Conservation (phyloP, 2,329 filamentous ascomycete species). For the Sclerotinia borealis region DNA sequence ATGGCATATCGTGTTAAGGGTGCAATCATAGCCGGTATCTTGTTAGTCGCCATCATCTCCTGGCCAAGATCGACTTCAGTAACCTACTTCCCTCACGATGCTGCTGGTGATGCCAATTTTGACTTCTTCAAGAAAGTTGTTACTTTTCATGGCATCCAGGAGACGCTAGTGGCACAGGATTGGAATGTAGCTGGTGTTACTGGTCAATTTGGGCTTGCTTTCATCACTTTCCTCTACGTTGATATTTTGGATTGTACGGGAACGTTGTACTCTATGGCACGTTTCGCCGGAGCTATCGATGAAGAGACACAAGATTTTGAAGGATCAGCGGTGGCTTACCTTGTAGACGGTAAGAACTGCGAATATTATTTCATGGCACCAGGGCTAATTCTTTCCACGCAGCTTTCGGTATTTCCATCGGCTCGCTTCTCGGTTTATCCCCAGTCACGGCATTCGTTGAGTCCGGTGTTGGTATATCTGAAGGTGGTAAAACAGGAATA, state of each 20-base stretch:
- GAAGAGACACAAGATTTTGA: constrained; percentile 82
- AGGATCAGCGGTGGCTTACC: constrained; percentile 75
- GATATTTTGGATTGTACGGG: constrained; percentile 84
- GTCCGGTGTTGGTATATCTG: constrained; percentile 82
- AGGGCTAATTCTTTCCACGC: not conserved
- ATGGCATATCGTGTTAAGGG: constrained; percentile 85
- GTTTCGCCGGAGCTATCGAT: constrained; percentile 74
- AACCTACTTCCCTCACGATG: constrained; percentile 73
- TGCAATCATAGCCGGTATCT: constrained; percentile 75
- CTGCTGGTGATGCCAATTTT: constrained; percentile 63
- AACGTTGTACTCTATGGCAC: constrained; percentile 84
- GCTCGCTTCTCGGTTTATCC: constrained; percentile 68
- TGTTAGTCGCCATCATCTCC: constrained; percentile 80
- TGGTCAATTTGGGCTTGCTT: constrained; percentile 72
- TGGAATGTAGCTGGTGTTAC: constrained; percentile 66
- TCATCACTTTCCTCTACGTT: constrained; percentile 86
- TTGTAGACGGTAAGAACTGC: constrained; percentile 52
- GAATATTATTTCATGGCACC: not conserved
- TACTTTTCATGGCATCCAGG: constrained; percentile 70
- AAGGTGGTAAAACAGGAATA: constrained; percentile 83
- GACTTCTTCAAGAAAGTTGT: constrained; percentile 87
- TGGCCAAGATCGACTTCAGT: constrained; percentile 76
- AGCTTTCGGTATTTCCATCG: constrained; percentile 72
- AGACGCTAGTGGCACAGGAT: constrained; percentile 65
- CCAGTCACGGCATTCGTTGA: constrained; percentile 86